phyloP scores from a whole-genome alignment of 78 protist genomes.

The Ministeria vibrans region DNA sequence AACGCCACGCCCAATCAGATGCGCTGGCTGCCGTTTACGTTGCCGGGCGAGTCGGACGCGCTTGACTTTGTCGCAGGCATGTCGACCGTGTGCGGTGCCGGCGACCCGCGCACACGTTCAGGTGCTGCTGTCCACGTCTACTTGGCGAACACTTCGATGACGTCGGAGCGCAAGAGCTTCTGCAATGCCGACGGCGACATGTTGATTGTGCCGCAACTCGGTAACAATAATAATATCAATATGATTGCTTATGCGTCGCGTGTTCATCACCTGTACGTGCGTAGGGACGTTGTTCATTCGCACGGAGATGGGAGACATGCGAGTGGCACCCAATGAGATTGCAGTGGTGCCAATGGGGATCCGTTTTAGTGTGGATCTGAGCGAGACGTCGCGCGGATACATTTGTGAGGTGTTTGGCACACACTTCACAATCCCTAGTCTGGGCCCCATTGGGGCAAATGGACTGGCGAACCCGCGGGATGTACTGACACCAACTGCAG shows the following conservation, averaged over 20 bases:
- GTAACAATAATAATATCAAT: neutral
- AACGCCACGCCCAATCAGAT: constrained; percentile 59
- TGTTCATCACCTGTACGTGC: neutral
- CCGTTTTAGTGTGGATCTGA: constrained; percentile 55
- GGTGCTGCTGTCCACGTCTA: constrained; percentile 10
- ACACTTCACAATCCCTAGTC: constrained; percentile 83
- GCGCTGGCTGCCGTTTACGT: constrained; percentile 77
- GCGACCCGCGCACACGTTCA: constrained; percentile 21
- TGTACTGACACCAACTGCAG: constrained; percentile 78
- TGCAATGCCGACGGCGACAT: constrained; percentile 87
- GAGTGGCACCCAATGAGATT: constrained; percentile 76
- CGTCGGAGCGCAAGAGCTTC: constrained; percentile 33
- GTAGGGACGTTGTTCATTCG: constrained; percentile 54
- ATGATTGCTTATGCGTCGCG: neutral
- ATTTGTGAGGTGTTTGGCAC: constrained; percentile 71
- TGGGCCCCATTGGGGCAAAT: constrained; percentile 95
- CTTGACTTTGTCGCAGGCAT: constrained; percentile 70
- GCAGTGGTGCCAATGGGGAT: constrained; percentile 88
- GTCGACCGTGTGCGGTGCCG: constrained; percentile 67
- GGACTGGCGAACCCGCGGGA: constrained; percentile 94
- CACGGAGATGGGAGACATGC: constrained; percentile 82
- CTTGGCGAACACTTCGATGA: constrained; percentile 62
- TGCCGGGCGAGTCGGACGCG: constrained; percentile 25
- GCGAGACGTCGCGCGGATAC: constrained; percentile 60
- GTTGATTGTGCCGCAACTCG: constrained; percentile 40